Evolutionary conservation across 148 eudicot genomes (phyloP).

Genomic region (Hydrangea macrophylla): DNA sequence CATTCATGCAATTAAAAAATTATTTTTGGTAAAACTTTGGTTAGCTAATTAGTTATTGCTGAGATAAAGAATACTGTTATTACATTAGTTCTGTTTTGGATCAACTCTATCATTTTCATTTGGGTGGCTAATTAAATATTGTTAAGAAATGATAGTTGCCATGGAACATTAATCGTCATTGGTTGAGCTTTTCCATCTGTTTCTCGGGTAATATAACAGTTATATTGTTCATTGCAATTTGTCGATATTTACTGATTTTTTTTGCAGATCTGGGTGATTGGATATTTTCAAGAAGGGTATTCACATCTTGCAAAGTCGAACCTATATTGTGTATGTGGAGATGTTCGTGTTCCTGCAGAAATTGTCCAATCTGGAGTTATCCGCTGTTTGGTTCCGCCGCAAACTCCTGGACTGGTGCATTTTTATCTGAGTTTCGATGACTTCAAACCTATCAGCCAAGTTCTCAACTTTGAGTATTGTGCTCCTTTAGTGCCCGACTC

Average conservation of each 20-base stretch:
- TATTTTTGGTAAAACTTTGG: too few species aligned
- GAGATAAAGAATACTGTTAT: too few species aligned
- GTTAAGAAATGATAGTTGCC: too few species aligned
- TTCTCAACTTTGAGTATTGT: conserved; percentile 65
- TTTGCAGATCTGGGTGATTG: conserved; percentile 81
- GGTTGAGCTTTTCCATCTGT: not conserved
- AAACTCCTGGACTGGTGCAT: conserved; percentile 55
- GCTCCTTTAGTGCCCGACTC: conserved; percentile 28
- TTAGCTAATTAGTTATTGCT: too few species aligned
- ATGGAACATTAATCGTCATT: not conserved
- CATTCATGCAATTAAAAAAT: too few species aligned
- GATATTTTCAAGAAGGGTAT: conserved; percentile 56
- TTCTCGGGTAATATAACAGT: not conserved
- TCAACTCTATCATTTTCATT: too few species aligned
- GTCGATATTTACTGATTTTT: conserved; percentile 13
- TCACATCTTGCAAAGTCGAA: conserved; percentile 44
- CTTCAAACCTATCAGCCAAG: conserved; percentile 68
- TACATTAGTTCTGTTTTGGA: too few species aligned
- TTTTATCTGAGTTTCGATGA: conserved; percentile 78
- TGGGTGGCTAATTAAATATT: too few species aligned
- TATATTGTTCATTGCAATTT: not conserved
- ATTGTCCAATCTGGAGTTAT: conserved; percentile 72
- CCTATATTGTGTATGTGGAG: conserved; percentile 72
- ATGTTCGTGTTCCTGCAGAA: conserved; percentile 57
- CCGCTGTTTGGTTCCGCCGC: conserved; percentile 71